Base-by-base conservation (phyloP, 2,329 filamentous ascomycete genomes). In the Geosmithia flava region DNA sequence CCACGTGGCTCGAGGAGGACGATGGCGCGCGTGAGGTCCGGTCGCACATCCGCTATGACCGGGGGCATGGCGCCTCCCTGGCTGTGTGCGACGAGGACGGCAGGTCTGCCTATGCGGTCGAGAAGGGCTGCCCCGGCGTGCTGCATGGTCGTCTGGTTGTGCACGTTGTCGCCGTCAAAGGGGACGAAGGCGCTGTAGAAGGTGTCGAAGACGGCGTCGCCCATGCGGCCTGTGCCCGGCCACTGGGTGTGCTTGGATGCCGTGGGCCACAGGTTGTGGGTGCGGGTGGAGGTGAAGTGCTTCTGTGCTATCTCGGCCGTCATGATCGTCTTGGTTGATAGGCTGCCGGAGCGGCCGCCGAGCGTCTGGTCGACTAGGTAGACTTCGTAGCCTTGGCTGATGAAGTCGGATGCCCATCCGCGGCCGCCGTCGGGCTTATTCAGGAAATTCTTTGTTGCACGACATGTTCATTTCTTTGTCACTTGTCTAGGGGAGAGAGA, bases 361-460 rank as follows among this genome's bases (percentile, higher is more conserved):
- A 63, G 63, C 2, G 68, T 62, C 51, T 71, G 66, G 52, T 75
- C 72, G 13, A 47, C 30, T 8, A 50, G 27, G 42, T 50, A 50
- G 16, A 47, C 48, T n/a, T 68, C 65, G 55, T 71, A 70, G 16
- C 71, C 70, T n/a, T 64, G 59, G 5, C 56, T 53, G 7, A 75
- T 52, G 53, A 75, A 75, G 49, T 63, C 63, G 3, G 68, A 70
- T 1, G 71, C 67, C 72, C 71, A 75, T 16, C 71, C 71, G 8
- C 62, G 62, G 15, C 64, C 58, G 43, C 68, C 68, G 48, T 75
- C 70, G 6, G 74, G 71, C 17, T 71, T 76, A 39, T 67, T 67
- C 15, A 68, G 54, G 62, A 64, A 71, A 45, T 67, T 56, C 64
- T 68, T 45, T 19, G 16, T 19, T 17, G 3, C 15, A 13, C 11